These are phyloP conservation scores for Paraleonurus japonicus DNA, from an alignment of 257 asterid genomes.

Conservation along the genomic window DNA sequence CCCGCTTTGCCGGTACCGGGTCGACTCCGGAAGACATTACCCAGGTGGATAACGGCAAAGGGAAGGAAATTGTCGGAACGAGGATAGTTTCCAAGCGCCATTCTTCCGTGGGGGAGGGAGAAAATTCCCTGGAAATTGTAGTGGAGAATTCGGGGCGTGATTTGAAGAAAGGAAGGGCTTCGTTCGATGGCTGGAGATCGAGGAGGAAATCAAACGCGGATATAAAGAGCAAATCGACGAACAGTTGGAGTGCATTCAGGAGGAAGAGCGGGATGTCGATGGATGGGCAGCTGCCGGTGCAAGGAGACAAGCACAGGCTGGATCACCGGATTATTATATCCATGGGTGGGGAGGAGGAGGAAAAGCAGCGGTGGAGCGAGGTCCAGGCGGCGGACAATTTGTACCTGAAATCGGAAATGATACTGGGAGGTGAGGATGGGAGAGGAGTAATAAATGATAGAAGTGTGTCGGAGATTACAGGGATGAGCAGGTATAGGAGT, in stretches of 20 bases:
- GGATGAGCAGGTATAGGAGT: slow-evolving; percentile 52
- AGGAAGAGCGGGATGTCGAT: slow-evolving; percentile 25
- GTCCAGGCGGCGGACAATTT: slow-evolving; percentile 44
- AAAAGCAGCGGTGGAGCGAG: slow-evolving; percentile 51
- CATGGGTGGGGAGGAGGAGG: slow-evolving; percentile 7
- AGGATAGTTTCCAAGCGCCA: slow-evolving; percentile 46
- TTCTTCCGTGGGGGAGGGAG: slow-evolving; percentile 52
- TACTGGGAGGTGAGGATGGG: slow-evolving; percentile 29
- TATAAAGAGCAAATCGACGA: slow-evolving; percentile 23
- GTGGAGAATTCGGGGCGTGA: slow-evolving; percentile 35
- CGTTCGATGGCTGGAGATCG: slow-evolving; percentile 34
- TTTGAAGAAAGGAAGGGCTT: slow-evolving; percentile 34
- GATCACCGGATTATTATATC: slow-evolving; percentile 71
- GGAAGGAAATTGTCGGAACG: slow-evolving; percentile 4
- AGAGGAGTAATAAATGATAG: slow-evolving; percentile 43
- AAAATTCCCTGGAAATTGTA: slow-evolving; percentile 38
- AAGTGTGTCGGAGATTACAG: slow-evolving; percentile 72
- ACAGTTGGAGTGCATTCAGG: not conserved
- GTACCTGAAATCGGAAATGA: slow-evolving; percentile 36
- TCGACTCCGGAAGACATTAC: slow-evolving; percentile 68
- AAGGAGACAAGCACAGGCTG: slow-evolving; percentile 43
- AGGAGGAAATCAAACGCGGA: slow-evolving; percentile 21
- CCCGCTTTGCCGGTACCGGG: slow-evolving; percentile 77
- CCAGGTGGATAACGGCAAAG: slow-evolving; percentile 28
- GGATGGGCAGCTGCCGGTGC: slow-evolving; percentile 33